These are phyloP conservation scores for Cicer judaicum DNA, from an alignment of 306 rosid genomes.

Conservation along the genomic window DNA sequence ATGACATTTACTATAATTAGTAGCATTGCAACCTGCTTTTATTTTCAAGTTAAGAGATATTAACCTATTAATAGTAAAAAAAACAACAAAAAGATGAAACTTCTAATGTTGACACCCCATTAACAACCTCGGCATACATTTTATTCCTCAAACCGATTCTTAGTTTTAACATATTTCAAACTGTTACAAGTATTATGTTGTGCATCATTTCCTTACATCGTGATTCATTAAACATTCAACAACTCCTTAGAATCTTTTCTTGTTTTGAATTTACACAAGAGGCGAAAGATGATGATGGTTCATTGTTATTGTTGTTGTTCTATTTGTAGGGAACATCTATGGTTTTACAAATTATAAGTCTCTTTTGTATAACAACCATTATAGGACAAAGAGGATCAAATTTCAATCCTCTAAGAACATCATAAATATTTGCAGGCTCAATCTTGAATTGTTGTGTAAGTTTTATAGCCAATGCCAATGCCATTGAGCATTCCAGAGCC, in stretches of 20 bases:
- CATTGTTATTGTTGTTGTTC: constrained; percentile 31
- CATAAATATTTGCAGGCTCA: constrained; percentile 37
- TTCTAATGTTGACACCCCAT: constrained; percentile 45
- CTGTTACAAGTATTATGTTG: constrained; percentile 9
- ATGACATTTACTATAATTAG: constrained; percentile 48
- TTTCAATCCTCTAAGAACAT: constrained; percentile 31
- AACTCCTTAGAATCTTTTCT: constrained; percentile 15
- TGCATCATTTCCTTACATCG: constrained; percentile 23
- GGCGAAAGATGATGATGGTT: constrained; percentile 18
- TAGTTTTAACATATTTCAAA: constrained; percentile 36
- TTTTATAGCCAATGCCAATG: constrained; percentile 3
- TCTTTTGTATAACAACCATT: constrained; percentile 20
- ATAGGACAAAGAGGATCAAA: constrained; percentile 35
- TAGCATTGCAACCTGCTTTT: constrained; percentile 41
- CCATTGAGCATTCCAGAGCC: constrained; percentile 41
- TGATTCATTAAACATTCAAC: constrained; percentile 5
- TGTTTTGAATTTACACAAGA: constrained; percentile 18
- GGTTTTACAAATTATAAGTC: constrained; percentile 21
- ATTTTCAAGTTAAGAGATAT: constrained; percentile 39
- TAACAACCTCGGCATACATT: constrained; percentile 41
- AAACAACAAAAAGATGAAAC: constrained; percentile 24
- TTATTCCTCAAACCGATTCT: constrained; percentile 36
- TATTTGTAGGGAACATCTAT: constrained; percentile 35
- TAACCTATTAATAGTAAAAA: constrained; percentile 49
- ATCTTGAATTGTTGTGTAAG: constrained; percentile 11